These are phyloP conservation scores for Polyporus arcularius DNA, from an alignment of 768 basidiomycete genomes.

Conservation along the genomic window DNA sequence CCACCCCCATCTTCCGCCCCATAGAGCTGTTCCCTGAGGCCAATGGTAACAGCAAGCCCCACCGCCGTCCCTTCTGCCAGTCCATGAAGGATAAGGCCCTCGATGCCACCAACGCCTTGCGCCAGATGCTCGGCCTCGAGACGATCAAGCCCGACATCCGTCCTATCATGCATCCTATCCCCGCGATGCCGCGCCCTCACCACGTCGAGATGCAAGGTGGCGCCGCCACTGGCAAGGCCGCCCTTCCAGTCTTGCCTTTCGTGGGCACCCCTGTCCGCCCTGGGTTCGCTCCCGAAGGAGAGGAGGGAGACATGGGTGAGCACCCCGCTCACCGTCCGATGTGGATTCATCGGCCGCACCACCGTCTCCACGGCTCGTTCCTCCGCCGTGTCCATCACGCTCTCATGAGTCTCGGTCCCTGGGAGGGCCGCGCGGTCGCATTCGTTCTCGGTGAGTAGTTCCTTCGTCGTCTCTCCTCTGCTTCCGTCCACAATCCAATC, in stretches of 20 bases:
- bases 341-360: background rate
- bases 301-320: background rate
- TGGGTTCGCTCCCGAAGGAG: constrained; percentile 7
- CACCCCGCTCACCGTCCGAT: background rate
- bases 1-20: constrained; percentile 7
- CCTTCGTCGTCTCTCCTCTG: background rate
- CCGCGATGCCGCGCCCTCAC: background rate
- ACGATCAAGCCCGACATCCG: constrained; percentile 37
- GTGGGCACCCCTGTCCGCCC: constrained; percentile 19
- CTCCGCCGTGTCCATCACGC: constrained; percentile 62
- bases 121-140: constrained; percentile 56
- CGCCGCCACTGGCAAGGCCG: constrained; percentile 4
- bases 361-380: constrained; percentile 42
- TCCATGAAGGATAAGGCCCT: constrained; percentile 51
- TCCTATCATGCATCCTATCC: no score
- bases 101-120: constrained; percentile 54
- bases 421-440: constrained; percentile 82
- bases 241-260: constrained; percentile 20
- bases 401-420: constrained; percentile 69
- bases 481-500: background rate
- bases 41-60: background rate
- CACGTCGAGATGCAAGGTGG: background rate
- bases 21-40: constrained; percentile 4
- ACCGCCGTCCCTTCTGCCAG: constrained; percentile 30
- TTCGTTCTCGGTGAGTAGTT: constrained; percentile 72